Conservation (phyloP, 306 rosid species). For the Gynostemma pentaphyllum region DNA sequence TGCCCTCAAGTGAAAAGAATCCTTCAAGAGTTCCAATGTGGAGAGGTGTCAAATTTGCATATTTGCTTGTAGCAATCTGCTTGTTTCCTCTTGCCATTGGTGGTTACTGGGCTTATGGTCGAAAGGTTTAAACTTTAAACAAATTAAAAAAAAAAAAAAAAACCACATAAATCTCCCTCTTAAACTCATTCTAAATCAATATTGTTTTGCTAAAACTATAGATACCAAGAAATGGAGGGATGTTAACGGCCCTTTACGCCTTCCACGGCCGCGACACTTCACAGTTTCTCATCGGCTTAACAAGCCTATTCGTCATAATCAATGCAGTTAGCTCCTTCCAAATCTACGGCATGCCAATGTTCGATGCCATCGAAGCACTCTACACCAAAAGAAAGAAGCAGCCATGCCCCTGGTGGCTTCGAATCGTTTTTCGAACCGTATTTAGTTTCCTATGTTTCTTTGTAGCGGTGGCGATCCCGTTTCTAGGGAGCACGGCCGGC, state of each 20-base stretch:
- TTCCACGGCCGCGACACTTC: conserved; percentile 27
- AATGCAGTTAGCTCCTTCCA: conserved; percentile 37
- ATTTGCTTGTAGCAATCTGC: conserved; percentile 27
- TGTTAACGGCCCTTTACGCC: conserved; percentile 24
- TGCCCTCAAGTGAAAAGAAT: conserved; percentile 51
- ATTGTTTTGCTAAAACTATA: not conserved
- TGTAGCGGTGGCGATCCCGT: conserved; percentile 30
- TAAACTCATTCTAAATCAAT: not conserved
- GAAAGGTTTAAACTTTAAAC: not conserved
- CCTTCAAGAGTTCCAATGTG: conserved; percentile 54
- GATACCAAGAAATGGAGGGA: conserved; percentile 41
- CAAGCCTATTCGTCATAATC: conserved; percentile 29
- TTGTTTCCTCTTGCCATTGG: conserved; percentile 41
- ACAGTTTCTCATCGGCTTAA: conserved; percentile 20
- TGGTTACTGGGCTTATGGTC: conserved; percentile 51
- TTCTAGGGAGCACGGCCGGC: conserved; percentile 34
- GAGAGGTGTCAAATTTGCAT: conserved; percentile 37
- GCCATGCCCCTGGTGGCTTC: conserved; percentile 42
- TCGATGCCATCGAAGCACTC: conserved; percentile 34
- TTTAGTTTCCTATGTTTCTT: conserved; percentile 30
- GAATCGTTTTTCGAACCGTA: conserved; percentile 18
- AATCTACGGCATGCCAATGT: conserved; percentile 46
- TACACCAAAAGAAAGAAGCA: conserved; percentile 34
- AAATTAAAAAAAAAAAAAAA: not conserved
- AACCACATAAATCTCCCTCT: not conserved